phyloP scores from a whole-genome alignment of 129 eudicot species.

The Helichrysum umbraculigerum region DNA sequence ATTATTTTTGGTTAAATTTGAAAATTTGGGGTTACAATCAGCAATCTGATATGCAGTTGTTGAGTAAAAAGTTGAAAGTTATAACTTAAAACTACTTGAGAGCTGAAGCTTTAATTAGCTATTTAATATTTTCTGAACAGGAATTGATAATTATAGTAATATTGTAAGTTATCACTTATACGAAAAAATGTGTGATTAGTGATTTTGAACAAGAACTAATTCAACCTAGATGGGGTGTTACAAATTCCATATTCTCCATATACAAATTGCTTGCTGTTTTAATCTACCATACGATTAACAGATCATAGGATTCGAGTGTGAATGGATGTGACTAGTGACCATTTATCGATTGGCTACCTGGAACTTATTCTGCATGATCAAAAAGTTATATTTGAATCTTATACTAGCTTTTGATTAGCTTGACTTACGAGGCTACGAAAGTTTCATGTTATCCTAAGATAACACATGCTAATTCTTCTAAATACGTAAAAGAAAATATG shows the following conservation, averaged over 20 bases:
- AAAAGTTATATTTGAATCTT: slow-evolving; percentile 4
- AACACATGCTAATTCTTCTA: background rate
- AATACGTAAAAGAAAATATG: background rate
- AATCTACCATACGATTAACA: background rate
- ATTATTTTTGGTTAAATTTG: too few species aligned
- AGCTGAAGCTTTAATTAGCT: too few species aligned
- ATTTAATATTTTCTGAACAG: too few species aligned
- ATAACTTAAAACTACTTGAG: too few species aligned
- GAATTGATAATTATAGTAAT: too few species aligned
- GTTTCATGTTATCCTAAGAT: background rate
- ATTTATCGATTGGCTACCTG: background rate
- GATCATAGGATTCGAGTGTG: background rate
- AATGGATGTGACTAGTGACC: background rate
- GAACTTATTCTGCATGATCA: slow-evolving; percentile 8
- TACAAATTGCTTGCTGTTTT: background rate
- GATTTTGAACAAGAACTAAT: slow-evolving; percentile 6
- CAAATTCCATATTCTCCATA: background rate
- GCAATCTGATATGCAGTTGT: too few species aligned
- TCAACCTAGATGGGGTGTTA: background rate
- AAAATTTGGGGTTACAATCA: too few species aligned
- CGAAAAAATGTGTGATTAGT: background rate
- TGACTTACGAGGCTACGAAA: background rate
- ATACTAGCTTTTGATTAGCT: background rate
- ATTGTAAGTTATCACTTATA: too few species aligned
- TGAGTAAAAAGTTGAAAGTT: too few species aligned